phyloP scores from a whole-genome alignment of 257 asterid genomes.

The Ballota nigra region DNA sequence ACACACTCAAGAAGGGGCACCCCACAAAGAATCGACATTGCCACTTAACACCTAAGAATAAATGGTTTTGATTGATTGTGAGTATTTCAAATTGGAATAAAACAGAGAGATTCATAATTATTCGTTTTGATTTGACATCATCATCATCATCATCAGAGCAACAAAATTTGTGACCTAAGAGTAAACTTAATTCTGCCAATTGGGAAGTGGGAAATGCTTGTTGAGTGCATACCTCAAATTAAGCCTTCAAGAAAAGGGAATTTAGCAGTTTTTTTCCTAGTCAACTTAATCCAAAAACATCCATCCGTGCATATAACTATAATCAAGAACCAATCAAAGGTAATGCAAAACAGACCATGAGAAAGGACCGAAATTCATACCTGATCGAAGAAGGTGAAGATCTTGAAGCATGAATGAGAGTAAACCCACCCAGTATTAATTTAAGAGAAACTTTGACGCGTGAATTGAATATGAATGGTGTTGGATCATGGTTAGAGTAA shows the following conservation, averaged over 20 bases:
- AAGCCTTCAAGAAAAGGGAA: not conserved
- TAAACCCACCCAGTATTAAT: not conserved
- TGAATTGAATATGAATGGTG: not conserved
- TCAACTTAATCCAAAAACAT: not conserved
- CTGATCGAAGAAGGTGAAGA: slow-evolving; percentile 18
- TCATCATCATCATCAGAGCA: not conserved
- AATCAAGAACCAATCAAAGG: not conserved
- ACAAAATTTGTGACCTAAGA: not conserved
- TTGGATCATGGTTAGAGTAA: not conserved
- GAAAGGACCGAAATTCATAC: slow-evolving; percentile 11
- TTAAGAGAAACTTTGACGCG: not conserved
- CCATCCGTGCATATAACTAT: not conserved
- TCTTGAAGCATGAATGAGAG: slow-evolving; percentile 5
- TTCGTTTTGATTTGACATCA: slow-evolving; percentile 17
- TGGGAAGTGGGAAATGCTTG: not conserved
- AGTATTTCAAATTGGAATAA: not conserved
- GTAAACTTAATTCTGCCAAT: not conserved
- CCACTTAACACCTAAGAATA: slow-evolving; percentile 20
- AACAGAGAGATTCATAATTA: not conserved
- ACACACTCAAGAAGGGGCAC: slow-evolving; percentile 78
- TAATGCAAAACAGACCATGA: not conserved
- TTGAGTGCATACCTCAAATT: not conserved
- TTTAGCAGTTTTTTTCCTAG: too few relatives aligned
- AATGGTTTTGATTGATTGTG: slow-evolving; percentile 2
- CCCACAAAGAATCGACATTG: slow-evolving; percentile 78